Percentiles rank a stretch among this genome's conserved stretches.
Conservation (phyloP, 2,329 filamentous ascomycete species). For the Coniochaeta hoffmannii region DNA sequence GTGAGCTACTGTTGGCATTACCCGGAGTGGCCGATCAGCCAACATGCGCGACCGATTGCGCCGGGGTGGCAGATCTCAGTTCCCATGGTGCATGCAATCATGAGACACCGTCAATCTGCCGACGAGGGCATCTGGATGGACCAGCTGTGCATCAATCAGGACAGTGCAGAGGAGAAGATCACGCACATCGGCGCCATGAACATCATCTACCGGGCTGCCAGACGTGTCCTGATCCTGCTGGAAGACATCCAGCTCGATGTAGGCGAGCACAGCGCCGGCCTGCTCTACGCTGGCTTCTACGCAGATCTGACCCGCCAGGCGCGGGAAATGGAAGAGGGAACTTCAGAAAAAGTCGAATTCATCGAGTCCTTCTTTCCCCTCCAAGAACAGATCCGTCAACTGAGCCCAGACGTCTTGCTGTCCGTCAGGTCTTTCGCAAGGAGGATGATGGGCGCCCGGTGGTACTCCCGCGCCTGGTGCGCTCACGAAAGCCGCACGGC, state of each 20-base stretch:
- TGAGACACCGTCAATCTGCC: slow-evolving; percentile 4
- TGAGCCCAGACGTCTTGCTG: background rate
- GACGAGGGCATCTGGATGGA: slow-evolving; percentile 15
- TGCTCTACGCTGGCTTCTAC: slow-evolving; percentile 11
- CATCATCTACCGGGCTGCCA: slow-evolving; percentile 13
- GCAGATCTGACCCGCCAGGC: slow-evolving; percentile 7
- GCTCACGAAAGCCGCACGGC: slow-evolving; percentile 16
- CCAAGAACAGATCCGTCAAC: background rate
- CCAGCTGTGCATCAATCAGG: slow-evolving; percentile 15
- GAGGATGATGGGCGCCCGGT: slow-evolving; percentile 13
- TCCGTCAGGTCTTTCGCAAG: slow-evolving; percentile 7
- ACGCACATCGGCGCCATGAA: slow-evolving; percentile 14
- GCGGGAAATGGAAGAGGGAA: slow-evolving; percentile 1
- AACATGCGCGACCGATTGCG: slow-evolving; percentile 6
- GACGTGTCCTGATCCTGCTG: slow-evolving; percentile 12
- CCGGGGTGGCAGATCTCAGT: slow-evolving; percentile 13
- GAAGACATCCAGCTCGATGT: slow-evolving; percentile 15
- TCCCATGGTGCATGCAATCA: slow-evolving; percentile 16
- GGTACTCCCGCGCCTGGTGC: slow-evolving; percentile 17
- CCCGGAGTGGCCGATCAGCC: slow-evolving; percentile 10
- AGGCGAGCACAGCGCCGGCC: slow-evolving; percentile 9
- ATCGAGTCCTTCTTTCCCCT: slow-evolving; percentile 9
- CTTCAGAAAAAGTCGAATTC: slow-evolving; percentile 9
- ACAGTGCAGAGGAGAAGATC: slow-evolving; percentile 7
- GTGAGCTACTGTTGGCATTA: slow-evolving; percentile 20